These are phyloP conservation scores for Bifiguratus adelaidae DNA, from an alignment of 192 early-diverging fungal species.

Conservation along the genomic window DNA sequence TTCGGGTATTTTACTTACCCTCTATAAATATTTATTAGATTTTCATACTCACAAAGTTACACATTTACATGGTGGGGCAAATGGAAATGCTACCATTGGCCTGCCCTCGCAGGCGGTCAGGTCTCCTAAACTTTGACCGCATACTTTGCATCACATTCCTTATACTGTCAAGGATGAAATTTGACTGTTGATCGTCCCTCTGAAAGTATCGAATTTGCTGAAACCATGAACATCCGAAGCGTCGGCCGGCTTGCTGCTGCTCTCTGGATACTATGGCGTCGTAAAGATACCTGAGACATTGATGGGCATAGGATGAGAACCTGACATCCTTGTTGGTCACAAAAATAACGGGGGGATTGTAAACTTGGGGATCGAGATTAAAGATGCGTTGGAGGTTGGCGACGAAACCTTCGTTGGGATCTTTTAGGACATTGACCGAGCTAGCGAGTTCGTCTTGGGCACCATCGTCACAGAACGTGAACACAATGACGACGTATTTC, in stretches of 20 bases:
- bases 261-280: constrained; percentile 28
- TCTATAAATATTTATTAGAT: no score
- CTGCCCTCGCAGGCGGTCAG: no score
- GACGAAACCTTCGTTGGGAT: constrained; percentile 32
- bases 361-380: constrained; percentile 13
- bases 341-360: constrained; percentile 32
- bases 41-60: no score
- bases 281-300: constrained; percentile 30
- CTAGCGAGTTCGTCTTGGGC: constrained; percentile 27
- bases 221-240: constrained; percentile 35
- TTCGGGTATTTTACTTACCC: no score
- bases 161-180: constrained; percentile 31
- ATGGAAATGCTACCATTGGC: no score
- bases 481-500: constrained; percentile 41
- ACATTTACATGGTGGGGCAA: no score
- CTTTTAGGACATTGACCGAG: constrained; percentile 28
- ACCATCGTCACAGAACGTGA: constrained; percentile 40
- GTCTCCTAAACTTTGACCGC: no score
- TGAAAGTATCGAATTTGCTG: constrained; percentile 26
- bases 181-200: constrained; percentile 24
- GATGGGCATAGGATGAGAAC: constrained; percentile 29
- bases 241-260: constrained; percentile 17
- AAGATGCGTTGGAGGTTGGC: constrained; percentile 30
- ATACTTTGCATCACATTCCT: no score
- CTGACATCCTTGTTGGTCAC: constrained; percentile 28